phyloP scores from a whole-genome alignment of 495 filamentous ascomycete genomes.

The Wilcoxina mikolae region DNA sequence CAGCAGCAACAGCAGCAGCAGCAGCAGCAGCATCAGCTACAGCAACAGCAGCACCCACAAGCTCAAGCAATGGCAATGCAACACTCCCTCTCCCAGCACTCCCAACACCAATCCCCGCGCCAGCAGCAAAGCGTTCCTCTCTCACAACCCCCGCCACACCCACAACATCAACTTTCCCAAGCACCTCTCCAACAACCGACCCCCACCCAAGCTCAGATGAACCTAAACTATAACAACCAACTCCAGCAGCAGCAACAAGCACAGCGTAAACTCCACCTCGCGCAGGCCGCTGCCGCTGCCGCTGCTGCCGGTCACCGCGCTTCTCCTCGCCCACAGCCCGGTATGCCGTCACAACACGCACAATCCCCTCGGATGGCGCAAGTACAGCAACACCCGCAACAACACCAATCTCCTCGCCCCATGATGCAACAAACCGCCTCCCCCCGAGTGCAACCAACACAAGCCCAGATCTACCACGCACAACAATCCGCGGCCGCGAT shows the following conservation, averaged over 20 bases:
- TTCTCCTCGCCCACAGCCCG: slow-evolving; percentile 12
- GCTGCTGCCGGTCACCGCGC: neutral
- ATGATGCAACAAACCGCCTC: neutral
- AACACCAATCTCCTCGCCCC: slow-evolving; percentile 6
- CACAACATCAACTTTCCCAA: slow-evolving; percentile 11
- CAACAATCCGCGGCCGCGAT: neutral
- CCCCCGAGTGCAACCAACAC: neutral
- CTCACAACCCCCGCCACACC: slow-evolving; percentile 9
- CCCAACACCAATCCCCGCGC: slow-evolving; percentile 5
- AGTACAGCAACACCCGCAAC: slow-evolving; percentile 8
- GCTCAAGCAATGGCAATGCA: slow-evolving; percentile 9
- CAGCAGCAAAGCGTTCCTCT: neutral
- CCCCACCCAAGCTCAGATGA: neutral
- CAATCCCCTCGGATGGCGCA: slow-evolving; percentile 9
- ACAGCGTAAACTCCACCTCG: slow-evolving; percentile 13
- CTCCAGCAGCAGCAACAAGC: neutral
- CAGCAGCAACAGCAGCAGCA: slow-evolving; percentile 27
- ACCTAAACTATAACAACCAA: neutral
- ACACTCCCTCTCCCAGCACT: slow-evolving; percentile 7
- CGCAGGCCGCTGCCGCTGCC: neutral
- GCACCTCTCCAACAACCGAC: neutral
- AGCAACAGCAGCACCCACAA: slow-evolving; percentile 10
- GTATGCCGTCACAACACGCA: slow-evolving; percentile 12
- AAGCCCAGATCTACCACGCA: too few relatives aligned
- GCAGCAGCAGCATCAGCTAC: slow-evolving; percentile 31